Percentiles rank a stretch among this genome's conserved stretches.
These are phyloP conservation scores for Kodamaea fungicola DNA, from an alignment of 1,139 yeast species.

Conservation along the genomic window DNA sequence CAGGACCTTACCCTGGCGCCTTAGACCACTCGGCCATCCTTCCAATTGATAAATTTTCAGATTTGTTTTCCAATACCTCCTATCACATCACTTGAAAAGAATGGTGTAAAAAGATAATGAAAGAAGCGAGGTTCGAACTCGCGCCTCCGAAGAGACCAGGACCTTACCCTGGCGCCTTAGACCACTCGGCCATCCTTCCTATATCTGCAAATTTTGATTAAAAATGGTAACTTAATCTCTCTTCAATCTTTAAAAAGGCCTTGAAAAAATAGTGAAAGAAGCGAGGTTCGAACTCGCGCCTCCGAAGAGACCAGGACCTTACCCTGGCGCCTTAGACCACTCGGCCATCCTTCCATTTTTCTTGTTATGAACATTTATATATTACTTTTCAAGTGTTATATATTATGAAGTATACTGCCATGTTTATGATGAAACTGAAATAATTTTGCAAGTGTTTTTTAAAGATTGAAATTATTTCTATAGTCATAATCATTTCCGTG, in stretches of 20 bases:
- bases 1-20: slow-evolving; percentile 54
- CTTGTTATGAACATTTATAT: background rate
- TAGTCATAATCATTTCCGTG: too few species aligned
- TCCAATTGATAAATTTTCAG: background rate
- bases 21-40: slow-evolving; percentile 44
- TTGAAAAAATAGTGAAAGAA: slow-evolving; percentile 1
- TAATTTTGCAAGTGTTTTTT: too few species aligned
- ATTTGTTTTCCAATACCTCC: too few species aligned
- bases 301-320: slow-evolving; percentile 56
- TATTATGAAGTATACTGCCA: too few species aligned
- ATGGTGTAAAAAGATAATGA: background rate
- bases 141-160: slow-evolving; percentile 59
- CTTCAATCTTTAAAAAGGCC: background rate
- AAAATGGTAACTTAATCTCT: too few species aligned
- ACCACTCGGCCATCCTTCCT: slow-evolving; percentile 39
- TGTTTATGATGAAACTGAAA: too few species aligned
- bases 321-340: slow-evolving; percentile 51
- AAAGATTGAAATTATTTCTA: too few species aligned
- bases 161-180: slow-evolving; percentile 51
- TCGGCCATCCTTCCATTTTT: slow-evolving; percentile 27
- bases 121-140: slow-evolving; percentile 49
- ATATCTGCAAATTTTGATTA: background rate
- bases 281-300: slow-evolving; percentile 58
- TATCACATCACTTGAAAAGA: too few species aligned
- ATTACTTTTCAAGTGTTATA: too few species aligned